Base-by-base conservation (phyloP, 1,284 basidiomycete genomes). In the Pisolithus thermaeus region DNA sequence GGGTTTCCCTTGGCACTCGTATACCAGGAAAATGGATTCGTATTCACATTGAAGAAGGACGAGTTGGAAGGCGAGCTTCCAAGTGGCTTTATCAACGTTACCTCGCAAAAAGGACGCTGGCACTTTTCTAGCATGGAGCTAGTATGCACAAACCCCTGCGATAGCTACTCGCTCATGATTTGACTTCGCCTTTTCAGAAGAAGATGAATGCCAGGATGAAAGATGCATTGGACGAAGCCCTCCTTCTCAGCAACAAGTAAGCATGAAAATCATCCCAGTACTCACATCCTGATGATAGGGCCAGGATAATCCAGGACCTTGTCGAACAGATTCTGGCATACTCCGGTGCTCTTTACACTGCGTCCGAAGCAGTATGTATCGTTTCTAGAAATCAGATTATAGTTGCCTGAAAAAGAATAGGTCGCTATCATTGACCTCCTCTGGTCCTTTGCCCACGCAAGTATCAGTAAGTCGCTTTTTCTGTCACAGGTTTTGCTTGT, bases 371-470 rank as follows among this genome's bases (percentile, higher is more conserved):
- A n/a, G 90, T 90, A 56, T 49, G 73, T 64, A 35, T 35, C 32
- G 12, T 7, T 25, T 4, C 25, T 36, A 5, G 6, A 7, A 20
- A 45, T 8, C 1, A 40, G 20, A 2, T 41, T 14, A 40, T 28
- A 4, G 22, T 11, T 27, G 40, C 36, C 41, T 8, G 45, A 46
- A 23, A 30, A 8, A 4, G 4, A 37, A 25, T 49, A 92, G 82
- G 77, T 95, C 43, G 90, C 91, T 0, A 70, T 92, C 49, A 68
- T 95, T 1, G 94, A 97, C 62, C 85, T 93, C 76, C 67, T 96
- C 3, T 87, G 87, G 78, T 83, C 87, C 2, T 94, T 96, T 65
- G 86, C 92, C 0, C 85, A 92, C 65, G 72, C 79, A 9, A 83
- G 91, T 3, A 89, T 87, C 41, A 76, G 90, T 87, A 63, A 63